Evolutionary conservation across 305 asterid species (phyloP), one percentile per base, ranked within the genome.

Genomic region (Plantago lanceolata): DNA sequence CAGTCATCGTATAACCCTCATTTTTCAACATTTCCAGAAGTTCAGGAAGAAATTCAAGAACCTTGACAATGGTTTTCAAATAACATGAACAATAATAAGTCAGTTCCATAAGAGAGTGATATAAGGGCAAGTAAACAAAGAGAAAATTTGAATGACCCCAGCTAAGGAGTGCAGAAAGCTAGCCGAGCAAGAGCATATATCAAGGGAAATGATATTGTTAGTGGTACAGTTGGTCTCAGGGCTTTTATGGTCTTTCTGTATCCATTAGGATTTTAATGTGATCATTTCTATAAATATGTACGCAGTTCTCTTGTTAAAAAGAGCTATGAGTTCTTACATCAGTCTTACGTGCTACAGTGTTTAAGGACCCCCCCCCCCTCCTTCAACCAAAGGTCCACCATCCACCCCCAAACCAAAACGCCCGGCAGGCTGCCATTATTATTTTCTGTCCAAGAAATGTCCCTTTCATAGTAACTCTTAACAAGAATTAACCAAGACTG

Each of bases 11-110:
- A 79, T 88, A 94, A 54, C 90, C 89, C 77, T 90, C 99, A 68
- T 83, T 88, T 75, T 79, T 88, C 89, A 94, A 78, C 77, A 78
- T 76, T 65, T 88, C 95, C 54, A 94, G 73, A 75, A 94, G 96
- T 68, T 94, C 97, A 59, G 96, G 95, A 75, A 94, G 95, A 82
- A 91, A 94, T 75, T 94, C 99, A 83, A 94, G 91, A 69, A 94
- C 99, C 99, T 94, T 70, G 47, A 55, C 69, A 70, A 68, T 51
- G 66, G 6, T 68, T 59, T 55, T 19, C 49, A 43, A 61, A 60
- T 40, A 9, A 9, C 45, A 40, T 9, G 58, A 68, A 56, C 47
- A 53, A 1, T 60, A 61, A 50, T 11, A 35, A 73, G 50, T 57
- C 19, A 61, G 53, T 59, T 37, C 66, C 49, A 70, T 7, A 48